Conservation (phyloP, 179 eudicot genomes). For the Spergularia azorica region DNA sequence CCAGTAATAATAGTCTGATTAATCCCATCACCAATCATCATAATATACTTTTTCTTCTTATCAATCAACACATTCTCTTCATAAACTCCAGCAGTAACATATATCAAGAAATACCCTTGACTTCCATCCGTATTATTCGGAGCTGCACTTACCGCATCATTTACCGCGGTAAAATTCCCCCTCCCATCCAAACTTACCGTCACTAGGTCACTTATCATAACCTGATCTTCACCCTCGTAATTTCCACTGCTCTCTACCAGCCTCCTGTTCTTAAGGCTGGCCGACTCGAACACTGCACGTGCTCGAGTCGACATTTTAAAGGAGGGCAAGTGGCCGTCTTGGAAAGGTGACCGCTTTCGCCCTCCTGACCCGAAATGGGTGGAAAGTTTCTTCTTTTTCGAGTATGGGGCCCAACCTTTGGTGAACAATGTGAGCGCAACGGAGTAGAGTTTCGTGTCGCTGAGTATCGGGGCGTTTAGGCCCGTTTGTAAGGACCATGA, state of each 20-base stretch:
- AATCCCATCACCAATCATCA: conserved; percentile 91
- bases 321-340: conserved; percentile 35
- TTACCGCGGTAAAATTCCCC: conserved; percentile 54
- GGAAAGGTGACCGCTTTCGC: conserved; percentile 27
- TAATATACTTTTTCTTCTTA: conserved; percentile 63
- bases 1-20: conserved; percentile 79
- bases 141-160: conserved; percentile 61
- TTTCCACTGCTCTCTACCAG: conserved; percentile 30
- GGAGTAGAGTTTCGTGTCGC: conserved; percentile 56
- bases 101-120: conserved; percentile 63
- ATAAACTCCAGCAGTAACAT: conserved; percentile 61
- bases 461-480: conserved; percentile 39
- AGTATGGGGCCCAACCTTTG: conserved; percentile 56
- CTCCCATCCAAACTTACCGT: conserved; percentile 60
- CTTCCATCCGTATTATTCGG: conserved; percentile 46
- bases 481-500: conserved; percentile 46
- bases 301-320: conserved; percentile 41
- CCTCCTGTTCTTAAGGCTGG: conserved; percentile 15
- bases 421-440: conserved; percentile 60
- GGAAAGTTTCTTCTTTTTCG: conserved; percentile 23
- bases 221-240: conserved; percentile 22
- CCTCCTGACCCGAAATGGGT: neutral
- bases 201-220: conserved; percentile 53
- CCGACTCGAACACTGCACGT: conserved; percentile 29
- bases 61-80: conserved; percentile 61